These are phyloP conservation scores for Sarocladiaceae sp. DNA, from an alignment of 2,329 filamentous ascomycete genomes.

Conservation along the genomic window DNA sequence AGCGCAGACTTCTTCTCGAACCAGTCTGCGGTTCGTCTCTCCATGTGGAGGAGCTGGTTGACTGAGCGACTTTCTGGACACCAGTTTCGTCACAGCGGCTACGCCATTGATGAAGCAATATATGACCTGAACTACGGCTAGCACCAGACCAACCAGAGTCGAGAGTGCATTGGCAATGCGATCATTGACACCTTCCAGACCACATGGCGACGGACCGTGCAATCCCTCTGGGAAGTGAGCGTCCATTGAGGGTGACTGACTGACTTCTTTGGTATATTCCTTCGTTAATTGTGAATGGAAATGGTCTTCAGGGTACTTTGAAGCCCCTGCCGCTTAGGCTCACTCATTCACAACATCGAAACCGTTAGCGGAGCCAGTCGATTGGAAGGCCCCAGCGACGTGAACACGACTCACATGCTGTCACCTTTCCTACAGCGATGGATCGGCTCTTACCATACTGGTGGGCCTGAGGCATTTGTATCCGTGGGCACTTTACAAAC, in stretches of 20 bases:
- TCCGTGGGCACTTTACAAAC: background rate
- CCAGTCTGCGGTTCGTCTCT: background rate
- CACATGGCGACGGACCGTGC: background rate
- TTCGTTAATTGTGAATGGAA: background rate
- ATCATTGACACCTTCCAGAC: background rate
- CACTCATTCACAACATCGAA: too few species aligned
- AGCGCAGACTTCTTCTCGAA: constrained; percentile 5
- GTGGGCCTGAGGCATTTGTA: constrained; percentile 6
- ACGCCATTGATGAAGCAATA: background rate
- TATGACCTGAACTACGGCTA: background rate
- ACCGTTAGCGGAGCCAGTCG: too few species aligned
- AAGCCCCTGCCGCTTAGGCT: too few species aligned
- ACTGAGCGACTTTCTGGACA: constrained; percentile 7
- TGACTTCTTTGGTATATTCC: background rate
- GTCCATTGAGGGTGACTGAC: too few species aligned
- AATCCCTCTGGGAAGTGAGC: background rate
- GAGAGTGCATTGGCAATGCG: too few species aligned
- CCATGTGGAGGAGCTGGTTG: background rate
- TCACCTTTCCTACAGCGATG: background rate
- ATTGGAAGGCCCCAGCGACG: background rate
- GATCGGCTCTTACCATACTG: background rate
- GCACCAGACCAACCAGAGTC: too few species aligned
- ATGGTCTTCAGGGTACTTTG: background rate
- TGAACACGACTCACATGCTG: background rate
- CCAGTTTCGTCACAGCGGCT: background rate